phyloP scores from a whole-genome alignment of 257 asterid genomes.

The Handroanthus guayacan region DNA sequence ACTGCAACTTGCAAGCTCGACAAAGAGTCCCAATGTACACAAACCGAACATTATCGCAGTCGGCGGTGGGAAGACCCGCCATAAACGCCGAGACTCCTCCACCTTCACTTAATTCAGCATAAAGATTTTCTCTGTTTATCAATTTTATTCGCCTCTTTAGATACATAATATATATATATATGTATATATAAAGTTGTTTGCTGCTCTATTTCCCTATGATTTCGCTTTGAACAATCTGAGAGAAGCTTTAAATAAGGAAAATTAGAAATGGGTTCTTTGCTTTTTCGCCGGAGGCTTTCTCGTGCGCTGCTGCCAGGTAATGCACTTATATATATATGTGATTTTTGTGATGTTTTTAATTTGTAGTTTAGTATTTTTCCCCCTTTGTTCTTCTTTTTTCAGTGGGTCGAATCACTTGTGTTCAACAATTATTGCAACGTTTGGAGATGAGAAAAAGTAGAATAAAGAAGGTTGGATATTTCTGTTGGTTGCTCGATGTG shows the following conservation, averaged over 20 bases:
- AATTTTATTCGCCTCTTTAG: background rate
- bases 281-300: constrained; percentile 55
- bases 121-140: constrained; percentile 14
- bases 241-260: background rate
- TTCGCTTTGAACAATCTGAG: constrained; percentile 18
- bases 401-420: constrained; percentile 28
- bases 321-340: background rate
- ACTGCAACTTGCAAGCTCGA: background rate
- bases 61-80: constrained; percentile 48
- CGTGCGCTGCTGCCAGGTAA: constrained; percentile 49
- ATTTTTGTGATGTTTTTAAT: background rate
- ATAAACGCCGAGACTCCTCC: constrained; percentile 49
- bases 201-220: constrained; percentile 13
- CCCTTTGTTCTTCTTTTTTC: no score
- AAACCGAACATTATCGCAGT: constrained; percentile 44
- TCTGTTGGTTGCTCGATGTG: background rate
- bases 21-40: constrained; percentile 1
- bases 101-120: constrained; percentile 40
- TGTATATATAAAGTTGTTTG: no score
- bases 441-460: constrained; percentile 6
- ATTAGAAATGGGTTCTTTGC: constrained; percentile 52
- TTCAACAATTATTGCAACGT: background rate
- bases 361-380: background rate
- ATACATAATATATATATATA: background rate
- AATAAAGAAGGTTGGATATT: background rate